Conservation (phyloP, 352 stramenopile species). For the Peronospora farinosa region DNA sequence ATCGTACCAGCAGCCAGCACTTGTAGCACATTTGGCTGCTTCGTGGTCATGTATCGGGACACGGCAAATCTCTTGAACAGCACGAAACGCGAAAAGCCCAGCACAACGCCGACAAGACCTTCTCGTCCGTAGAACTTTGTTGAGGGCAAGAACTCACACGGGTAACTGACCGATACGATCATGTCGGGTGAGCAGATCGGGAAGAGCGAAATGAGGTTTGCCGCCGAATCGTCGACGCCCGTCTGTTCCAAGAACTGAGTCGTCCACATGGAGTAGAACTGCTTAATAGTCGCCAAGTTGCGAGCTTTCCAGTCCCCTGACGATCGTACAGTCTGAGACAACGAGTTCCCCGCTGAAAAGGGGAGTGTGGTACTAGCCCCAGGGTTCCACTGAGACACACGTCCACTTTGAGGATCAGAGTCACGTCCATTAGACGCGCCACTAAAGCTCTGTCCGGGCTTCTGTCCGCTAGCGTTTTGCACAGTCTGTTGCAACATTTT, state of each 20-base stretch:
- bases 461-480: constrained; percentile 39
- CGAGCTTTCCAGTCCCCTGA: constrained; percentile 79
- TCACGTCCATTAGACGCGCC: constrained; percentile 42
- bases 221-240: constrained; percentile 44
- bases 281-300: constrained; percentile 74
- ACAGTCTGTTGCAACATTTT: constrained; percentile 80
- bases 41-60: constrained; percentile 68
- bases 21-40: constrained; percentile 75
- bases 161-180: constrained; percentile 64
- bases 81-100: constrained; percentile 68
- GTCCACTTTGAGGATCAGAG: constrained; percentile 43
- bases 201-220: constrained; percentile 69
- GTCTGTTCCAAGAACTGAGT: constrained; percentile 64
- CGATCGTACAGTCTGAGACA: constrained; percentile 66
- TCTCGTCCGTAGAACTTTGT: constrained; percentile 75
- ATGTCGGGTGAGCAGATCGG: constrained; percentile 80
- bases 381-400: constrained; percentile 30
- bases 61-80: constrained; percentile 68
- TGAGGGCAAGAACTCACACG: constrained; percentile 72
- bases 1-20: constrained; percentile 68
- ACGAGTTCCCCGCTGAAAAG: constrained; percentile 31
- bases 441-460: constrained; percentile 52
- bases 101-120: constrained; percentile 70
- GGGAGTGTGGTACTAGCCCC: constrained; percentile 14
- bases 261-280: constrained; percentile 81